Conservation (phyloP, 192 early-diverging fungal genomes). For the Coemansia sp. region DNA sequence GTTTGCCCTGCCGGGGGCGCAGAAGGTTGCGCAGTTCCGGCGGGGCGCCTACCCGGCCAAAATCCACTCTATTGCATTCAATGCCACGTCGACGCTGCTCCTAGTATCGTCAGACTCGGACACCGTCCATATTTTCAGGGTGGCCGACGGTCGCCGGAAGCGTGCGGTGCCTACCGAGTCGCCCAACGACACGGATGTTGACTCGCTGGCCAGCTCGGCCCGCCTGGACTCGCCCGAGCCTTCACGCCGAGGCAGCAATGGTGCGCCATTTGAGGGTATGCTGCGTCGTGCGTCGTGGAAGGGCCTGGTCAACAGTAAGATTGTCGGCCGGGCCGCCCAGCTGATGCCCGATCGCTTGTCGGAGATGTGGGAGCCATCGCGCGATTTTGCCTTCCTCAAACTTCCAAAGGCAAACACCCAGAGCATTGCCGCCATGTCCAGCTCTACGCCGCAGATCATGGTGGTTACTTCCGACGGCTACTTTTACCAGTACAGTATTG, state of each 20-base stretch:
- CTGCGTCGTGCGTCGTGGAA: constrained; percentile 53
- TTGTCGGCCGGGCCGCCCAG: constrained; percentile 76
- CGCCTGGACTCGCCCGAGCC: background rate
- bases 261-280: constrained; percentile 55
- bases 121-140: constrained; percentile 93
- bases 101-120: constrained; percentile 80
- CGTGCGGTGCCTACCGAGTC: constrained; percentile 1
- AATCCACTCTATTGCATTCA: constrained; percentile 91
- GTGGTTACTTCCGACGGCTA: constrained; percentile 87
- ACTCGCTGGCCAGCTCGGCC: constrained; percentile 9
- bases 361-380: constrained; percentile 91
- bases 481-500: constrained; percentile 86
- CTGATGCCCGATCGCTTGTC: constrained; percentile 82
- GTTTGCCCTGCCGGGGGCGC: constrained; percentile 77
- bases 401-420: constrained; percentile 71
- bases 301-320: constrained; percentile 49
- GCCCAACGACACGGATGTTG: constrained; percentile 10
- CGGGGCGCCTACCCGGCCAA: constrained; percentile 87
- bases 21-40: constrained; percentile 89
- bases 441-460: constrained; percentile 73
- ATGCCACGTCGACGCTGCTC: constrained; percentile 42
- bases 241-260: background rate
- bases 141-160: constrained; percentile 49
- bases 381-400: constrained; percentile 92
- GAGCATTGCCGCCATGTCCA: constrained; percentile 70